Percentiles rank a stretch among this genome's conserved stretches.
Evolutionary conservation across 345 rosid genomes (phyloP).

Genomic region (Bruguiera sexangula): DNA sequence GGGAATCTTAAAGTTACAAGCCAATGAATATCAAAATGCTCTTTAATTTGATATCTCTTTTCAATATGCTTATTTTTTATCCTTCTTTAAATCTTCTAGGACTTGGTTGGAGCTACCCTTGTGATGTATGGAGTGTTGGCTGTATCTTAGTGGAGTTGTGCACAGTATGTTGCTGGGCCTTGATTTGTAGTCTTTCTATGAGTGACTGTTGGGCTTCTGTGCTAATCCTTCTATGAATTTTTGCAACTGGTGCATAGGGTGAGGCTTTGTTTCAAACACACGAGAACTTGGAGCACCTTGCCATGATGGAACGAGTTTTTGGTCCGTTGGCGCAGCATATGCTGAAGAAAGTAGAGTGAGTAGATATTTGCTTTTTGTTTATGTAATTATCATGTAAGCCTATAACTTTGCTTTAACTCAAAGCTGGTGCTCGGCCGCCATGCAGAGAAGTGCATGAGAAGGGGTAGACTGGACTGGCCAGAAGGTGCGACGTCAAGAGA

Average conservation of each 20-base stretch:
- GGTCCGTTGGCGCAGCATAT: constrained; percentile 66
- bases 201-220: not conserved
- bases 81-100: constrained; percentile 29
- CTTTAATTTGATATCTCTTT: too few relatives aligned
- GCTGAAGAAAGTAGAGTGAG: constrained; percentile 78
- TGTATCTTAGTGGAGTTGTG: constrained; percentile 79
- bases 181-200: too few relatives aligned
- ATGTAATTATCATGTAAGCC: not conserved
- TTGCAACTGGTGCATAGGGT: constrained; percentile 41
- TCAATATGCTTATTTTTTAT: not conserved
- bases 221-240: not conserved
- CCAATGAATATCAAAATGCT: too few relatives aligned
- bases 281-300: constrained; percentile 87
- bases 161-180: constrained; percentile 54
- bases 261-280: constrained; percentile 94
- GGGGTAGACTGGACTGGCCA: constrained; percentile 87
- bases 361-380: not conserved
- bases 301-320: constrained; percentile 90
- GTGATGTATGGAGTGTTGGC: constrained; percentile 92
- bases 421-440: constrained; percentile 43
- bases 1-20: too few relatives aligned
- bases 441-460: constrained; percentile 69
- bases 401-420: not conserved
- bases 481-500: constrained; percentile 82
- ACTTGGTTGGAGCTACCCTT: constrained; percentile 86